Evolutionary conservation across 371 early-diverging fungal genomes (phyloP).

Genomic region (Mucor indicus): DNA sequence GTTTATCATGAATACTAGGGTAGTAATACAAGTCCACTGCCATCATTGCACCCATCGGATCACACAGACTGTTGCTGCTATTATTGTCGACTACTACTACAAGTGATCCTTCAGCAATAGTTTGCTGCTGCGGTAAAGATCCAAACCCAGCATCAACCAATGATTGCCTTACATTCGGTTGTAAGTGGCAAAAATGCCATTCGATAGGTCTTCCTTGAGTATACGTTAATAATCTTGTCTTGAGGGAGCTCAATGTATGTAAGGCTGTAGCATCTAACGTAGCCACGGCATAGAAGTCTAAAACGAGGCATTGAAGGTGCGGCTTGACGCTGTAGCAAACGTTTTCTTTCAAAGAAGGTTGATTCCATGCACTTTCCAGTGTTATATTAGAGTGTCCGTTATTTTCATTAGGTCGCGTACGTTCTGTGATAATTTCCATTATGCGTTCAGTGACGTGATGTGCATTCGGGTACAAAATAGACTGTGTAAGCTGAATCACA

Average conservation of each 20-base stretch:
- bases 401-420: constrained; percentile 11
- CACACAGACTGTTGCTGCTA: background rate
- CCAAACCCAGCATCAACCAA: constrained; percentile 36
- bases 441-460: constrained; percentile 15
- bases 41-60: background rate
- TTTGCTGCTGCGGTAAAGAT: background rate
- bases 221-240: constrained; percentile 40
- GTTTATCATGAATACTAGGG: background rate
- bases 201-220: constrained; percentile 25
- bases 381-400: constrained; percentile 23
- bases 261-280: constrained; percentile 76
- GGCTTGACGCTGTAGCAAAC: constrained; percentile 2
- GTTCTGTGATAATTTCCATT: constrained; percentile 1
- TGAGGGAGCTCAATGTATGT: constrained; percentile 57
- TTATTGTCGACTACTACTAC: background rate
- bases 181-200: constrained; percentile 35
- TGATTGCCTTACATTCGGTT: constrained; percentile 18
- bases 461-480: constrained; percentile 22
- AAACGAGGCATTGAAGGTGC: constrained; percentile 39
- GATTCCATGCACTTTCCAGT: constrained; percentile 49
- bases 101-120: background rate
- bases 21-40: too few relatives aligned
- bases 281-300: constrained; percentile 77
- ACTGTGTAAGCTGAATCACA: constrained; percentile 6
- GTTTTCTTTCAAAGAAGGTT: constrained; percentile 35